These are phyloP conservation scores for Sphenostylis stenocarpa DNA, from an alignment of 306 rosid species.

Conservation along the genomic window DNA sequence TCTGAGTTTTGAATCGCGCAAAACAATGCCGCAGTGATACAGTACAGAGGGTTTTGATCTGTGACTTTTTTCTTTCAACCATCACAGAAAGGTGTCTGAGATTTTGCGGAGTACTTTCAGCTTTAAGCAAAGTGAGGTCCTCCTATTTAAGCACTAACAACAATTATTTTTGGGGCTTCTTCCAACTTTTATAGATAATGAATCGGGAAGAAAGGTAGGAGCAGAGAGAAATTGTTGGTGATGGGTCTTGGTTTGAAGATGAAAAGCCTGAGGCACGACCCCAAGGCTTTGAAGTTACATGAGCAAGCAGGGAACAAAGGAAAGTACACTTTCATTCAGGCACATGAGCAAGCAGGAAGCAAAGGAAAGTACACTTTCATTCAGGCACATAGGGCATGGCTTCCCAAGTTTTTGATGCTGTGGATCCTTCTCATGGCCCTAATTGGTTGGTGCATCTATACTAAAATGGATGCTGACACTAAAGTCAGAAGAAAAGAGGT, in stretches of 20 bases:
- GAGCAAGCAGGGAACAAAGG: not conserved
- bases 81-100: conserved; percentile 41
- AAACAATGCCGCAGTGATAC: conserved; percentile 60
- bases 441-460: conserved; percentile 54
- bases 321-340: conserved; percentile 77
- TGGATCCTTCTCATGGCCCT: conserved; percentile 67
- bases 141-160: conserved; percentile 26
- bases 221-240: conserved; percentile 25
- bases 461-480: conserved; percentile 70
- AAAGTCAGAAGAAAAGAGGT: conserved; percentile 80
- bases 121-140: conserved; percentile 40
- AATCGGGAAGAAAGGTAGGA: conserved; percentile 35
- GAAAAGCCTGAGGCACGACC: conserved; percentile 49
- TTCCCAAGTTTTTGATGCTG: conserved; percentile 57
- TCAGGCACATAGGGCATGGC: conserved; percentile 78
- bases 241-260: conserved; percentile 63
- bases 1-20: conserved; percentile 61
- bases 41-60: conserved; percentile 43
- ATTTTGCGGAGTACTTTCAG: conserved; percentile 39
- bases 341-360: conserved; percentile 69
- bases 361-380: conserved; percentile 72
- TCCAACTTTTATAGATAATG: conserved; percentile 45
- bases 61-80: conserved; percentile 34
- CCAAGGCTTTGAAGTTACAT: conserved; percentile 63
- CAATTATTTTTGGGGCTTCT: conserved; percentile 34